Evolutionary conservation across 768 basidiomycete species (phyloP).

Genomic region (Lentinula edodes): DNA sequence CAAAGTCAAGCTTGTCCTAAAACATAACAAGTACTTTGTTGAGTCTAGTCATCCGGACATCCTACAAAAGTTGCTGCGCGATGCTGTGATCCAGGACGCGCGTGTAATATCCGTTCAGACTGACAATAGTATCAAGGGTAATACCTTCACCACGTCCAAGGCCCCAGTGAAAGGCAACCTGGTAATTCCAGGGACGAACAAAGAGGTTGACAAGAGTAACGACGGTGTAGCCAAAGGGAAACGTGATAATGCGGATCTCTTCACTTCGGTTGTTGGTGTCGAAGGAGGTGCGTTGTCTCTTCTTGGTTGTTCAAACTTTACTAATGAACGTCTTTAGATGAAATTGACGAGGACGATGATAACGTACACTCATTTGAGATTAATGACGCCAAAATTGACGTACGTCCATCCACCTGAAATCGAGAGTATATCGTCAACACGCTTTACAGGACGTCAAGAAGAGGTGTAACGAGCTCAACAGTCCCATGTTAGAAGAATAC

Average conservation of each 20-base stretch:
- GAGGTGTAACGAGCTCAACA: constrained; percentile 93
- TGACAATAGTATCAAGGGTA: constrained; percentile 73
- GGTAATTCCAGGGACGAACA: constrained; percentile 82
- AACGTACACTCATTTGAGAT: constrained; percentile 98
- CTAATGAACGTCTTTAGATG: constrained; percentile 48
- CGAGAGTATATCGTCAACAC: neutral
- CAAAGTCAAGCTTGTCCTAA: constrained; percentile 96
- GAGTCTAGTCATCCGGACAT: constrained; percentile 96
- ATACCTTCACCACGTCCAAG: constrained; percentile 74
- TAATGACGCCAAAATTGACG: constrained; percentile 89
- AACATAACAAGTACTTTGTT: constrained; percentile 96
- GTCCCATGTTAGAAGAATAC: constrained; percentile 98
- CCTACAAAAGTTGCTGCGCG: constrained; percentile 81
- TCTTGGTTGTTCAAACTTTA: neutral
- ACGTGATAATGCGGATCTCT: constrained; percentile 67
- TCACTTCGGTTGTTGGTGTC: constrained; percentile 95
- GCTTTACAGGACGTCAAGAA: constrained; percentile 80
- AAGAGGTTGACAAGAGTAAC: constrained; percentile 66
- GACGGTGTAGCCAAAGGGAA: constrained; percentile 33
- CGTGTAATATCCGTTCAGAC: constrained; percentile 63
- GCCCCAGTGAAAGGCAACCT: constrained; percentile 80
- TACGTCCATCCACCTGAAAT: constrained; percentile 25
- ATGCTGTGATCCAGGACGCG: constrained; percentile 78
- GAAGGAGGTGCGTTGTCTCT: constrained; percentile 59
- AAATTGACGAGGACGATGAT: constrained; percentile 97